A percentile compares a stretch with the other conserved stretches of the same genome.
Evolutionary conservation across 805 yeast species (phyloP).

Genomic region (Metschnikowia cerradonensis): DNA sequence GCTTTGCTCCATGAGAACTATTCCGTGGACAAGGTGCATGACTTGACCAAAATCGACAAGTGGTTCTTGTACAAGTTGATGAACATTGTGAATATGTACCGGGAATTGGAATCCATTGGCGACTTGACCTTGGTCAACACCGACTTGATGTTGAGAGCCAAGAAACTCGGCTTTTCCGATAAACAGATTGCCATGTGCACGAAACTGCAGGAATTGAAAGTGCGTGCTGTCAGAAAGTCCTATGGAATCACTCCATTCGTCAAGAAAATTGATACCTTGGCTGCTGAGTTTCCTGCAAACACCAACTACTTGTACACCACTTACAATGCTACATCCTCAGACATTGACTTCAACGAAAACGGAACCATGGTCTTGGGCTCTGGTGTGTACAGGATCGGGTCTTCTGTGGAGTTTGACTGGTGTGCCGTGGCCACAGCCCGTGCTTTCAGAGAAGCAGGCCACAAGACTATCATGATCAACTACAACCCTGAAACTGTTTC

Average conservation of each 20-base stretch:
- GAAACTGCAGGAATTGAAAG: slow-evolving; percentile 69
- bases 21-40: slow-evolving; percentile 88
- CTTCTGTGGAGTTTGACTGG: slow-evolving; percentile 99
- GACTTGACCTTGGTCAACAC: slow-evolving; percentile 53
- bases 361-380: slow-evolving; percentile 96
- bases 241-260: slow-evolving; percentile 87
- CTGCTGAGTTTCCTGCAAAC: slow-evolving; percentile 98
- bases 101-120: slow-evolving; percentile 65
- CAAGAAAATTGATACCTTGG: slow-evolving; percentile 93
- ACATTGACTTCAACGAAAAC: slow-evolving; percentile 78
- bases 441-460: slow-evolving; percentile 82
- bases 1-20: slow-evolving; percentile 90
- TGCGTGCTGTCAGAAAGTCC: slow-evolving; percentile 75
- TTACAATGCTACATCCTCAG: slow-evolving; percentile 84
- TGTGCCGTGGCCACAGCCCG: slow-evolving; percentile 97
- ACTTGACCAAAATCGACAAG: slow-evolving; percentile 85
- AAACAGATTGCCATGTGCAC: slow-evolving; percentile 83
- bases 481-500: slow-evolving; percentile 98
- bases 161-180: slow-evolving; percentile 93
- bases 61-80: slow-evolving; percentile 92
- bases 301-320: slow-evolving; percentile 96
- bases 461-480: slow-evolving; percentile 92
- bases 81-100: slow-evolving; percentile 90
- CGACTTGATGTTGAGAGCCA: slow-evolving; percentile 72
- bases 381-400: slow-evolving; percentile 98